These are phyloP conservation scores for Fomitopsis betulina DNA, from an alignment of 1,284 basidiomycete genomes.

Conservation along the genomic window DNA sequence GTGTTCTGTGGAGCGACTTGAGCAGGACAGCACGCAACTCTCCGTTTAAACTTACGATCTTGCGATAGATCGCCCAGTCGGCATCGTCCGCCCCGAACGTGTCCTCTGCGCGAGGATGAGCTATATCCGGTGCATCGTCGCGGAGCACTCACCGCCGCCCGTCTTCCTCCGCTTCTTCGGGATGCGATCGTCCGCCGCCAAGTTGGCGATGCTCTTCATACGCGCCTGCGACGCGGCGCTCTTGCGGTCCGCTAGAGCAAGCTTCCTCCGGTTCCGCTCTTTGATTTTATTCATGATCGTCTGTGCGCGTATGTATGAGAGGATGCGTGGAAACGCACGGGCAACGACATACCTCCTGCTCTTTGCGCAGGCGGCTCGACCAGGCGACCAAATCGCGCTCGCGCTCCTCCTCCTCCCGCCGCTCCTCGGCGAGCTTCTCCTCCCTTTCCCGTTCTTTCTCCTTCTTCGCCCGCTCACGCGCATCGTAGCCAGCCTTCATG, in stretches of 20 bases:
- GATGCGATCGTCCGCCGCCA: slow-evolving; percentile 82
- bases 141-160: slow-evolving; percentile 53
- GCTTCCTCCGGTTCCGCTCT: slow-evolving; percentile 77
- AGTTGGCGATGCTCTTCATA: slow-evolving; percentile 95
- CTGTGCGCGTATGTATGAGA: slow-evolving; percentile 32
- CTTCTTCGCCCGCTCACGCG: slow-evolving; percentile 77
- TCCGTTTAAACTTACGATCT: slow-evolving; percentile 59
- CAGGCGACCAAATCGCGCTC: slow-evolving; percentile 68
- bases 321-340: background rate
- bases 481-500: slow-evolving; percentile 94
- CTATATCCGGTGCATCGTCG: background rate
- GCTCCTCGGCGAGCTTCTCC: slow-evolving; percentile 70
- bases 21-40: background rate
- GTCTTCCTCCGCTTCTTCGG: slow-evolving; percentile 79
- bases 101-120: slow-evolving; percentile 58
- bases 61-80: slow-evolving; percentile 97
- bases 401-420: slow-evolving; percentile 77
- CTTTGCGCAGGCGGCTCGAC: slow-evolving; percentile 63
- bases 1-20: slow-evolving; percentile 49
- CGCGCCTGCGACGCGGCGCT: slow-evolving; percentile 93
- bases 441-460: slow-evolving; percentile 88
- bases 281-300: slow-evolving; percentile 81
- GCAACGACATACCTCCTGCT: slow-evolving; percentile 65
- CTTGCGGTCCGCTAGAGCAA: slow-evolving; percentile 85
- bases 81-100: slow-evolving; percentile 94